phyloP scores from a whole-genome alignment of 495 filamentous ascomycete genomes.

The Penicillium simplicissimum region DNA sequence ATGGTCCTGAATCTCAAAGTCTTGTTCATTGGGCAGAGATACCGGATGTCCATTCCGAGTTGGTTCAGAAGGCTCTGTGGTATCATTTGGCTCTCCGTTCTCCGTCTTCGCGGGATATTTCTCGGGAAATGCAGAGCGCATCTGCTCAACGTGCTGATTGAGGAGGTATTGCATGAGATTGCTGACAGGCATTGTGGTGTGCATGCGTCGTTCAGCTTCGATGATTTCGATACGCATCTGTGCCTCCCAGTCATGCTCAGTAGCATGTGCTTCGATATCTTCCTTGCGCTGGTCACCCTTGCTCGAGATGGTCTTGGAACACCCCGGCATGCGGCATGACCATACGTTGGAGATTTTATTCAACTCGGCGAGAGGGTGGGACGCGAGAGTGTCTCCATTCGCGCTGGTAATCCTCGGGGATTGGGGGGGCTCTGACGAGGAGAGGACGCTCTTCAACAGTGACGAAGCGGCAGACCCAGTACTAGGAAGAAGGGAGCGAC shows the following conservation, averaged over 20 bases:
- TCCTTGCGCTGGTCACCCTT: conserved; percentile 56
- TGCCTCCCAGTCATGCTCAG: conserved; percentile 62
- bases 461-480: conserved; percentile 30
- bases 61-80: not conserved
- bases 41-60: not conserved
- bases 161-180: conserved; percentile 41
- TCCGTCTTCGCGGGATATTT: conserved; percentile 15
- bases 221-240: conserved; percentile 62
- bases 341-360: conserved; percentile 57
- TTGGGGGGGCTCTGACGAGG: conserved; percentile 25
- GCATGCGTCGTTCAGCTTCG: conserved; percentile 46
- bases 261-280: conserved; percentile 63
- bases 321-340: conserved; percentile 69
- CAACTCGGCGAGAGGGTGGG: conserved; percentile 17
- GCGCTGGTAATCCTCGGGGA: conserved; percentile 21
- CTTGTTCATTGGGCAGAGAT: not conserved
- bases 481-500: conserved; percentile 39
- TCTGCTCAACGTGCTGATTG: conserved; percentile 26
- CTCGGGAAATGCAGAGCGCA: conserved; percentile 30
- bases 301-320: conserved; percentile 61
- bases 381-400: conserved; percentile 40
- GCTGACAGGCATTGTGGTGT: conserved; percentile 39
- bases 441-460: conserved; percentile 38
- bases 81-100: conserved; percentile 8
- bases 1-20: conserved; percentile 5